phyloP scores from a whole-genome alignment of 2,329 filamentous ascomycete species.

The Fusarium cyanostomum region DNA sequence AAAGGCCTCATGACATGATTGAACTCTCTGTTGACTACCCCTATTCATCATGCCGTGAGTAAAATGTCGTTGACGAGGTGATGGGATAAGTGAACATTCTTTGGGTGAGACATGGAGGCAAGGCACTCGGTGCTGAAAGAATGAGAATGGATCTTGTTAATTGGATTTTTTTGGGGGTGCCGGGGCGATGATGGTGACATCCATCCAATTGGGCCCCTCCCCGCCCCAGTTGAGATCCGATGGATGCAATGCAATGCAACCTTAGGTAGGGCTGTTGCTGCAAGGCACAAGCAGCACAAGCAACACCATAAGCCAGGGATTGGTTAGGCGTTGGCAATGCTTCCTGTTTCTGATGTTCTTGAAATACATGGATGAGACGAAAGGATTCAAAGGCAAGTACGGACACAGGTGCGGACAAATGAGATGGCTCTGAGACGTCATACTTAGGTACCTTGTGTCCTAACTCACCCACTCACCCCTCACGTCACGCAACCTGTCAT shows the following conservation, averaged over 20 bases:
- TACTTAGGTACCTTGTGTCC: no score
- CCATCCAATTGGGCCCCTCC: no score
- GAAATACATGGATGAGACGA: background rate
- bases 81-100: slow-evolving; percentile 25
- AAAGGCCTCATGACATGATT: slow-evolving; percentile 1
- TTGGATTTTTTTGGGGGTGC: slow-evolving; percentile 11
- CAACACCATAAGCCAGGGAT: background rate
- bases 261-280: slow-evolving; percentile 16
- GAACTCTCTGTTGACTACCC: slow-evolving; percentile 14
- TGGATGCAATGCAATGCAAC: slow-evolving; percentile 30
- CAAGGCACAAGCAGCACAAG: slow-evolving; percentile 22
- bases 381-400: background rate
- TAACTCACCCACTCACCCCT: slow-evolving; percentile 4
- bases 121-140: background rate
- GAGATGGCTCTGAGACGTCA: background rate
- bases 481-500: slow-evolving; percentile 10
- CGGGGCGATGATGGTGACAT: slow-evolving; percentile 3
- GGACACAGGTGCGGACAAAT: no score
- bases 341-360: background rate
- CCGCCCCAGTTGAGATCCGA: slow-evolving; percentile 10
- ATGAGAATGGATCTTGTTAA: slow-evolving; percentile 2
- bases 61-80: slow-evolving; percentile 18
- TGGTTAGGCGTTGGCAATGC: background rate
- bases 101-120: slow-evolving; percentile 24
- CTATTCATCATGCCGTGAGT: background rate